Percentiles rank a stretch among this genome's conserved stretches.
Evolutionary conservation across 2,329 filamentous ascomycete genomes (phyloP).

Genomic region (Alternaria sp.): DNA sequence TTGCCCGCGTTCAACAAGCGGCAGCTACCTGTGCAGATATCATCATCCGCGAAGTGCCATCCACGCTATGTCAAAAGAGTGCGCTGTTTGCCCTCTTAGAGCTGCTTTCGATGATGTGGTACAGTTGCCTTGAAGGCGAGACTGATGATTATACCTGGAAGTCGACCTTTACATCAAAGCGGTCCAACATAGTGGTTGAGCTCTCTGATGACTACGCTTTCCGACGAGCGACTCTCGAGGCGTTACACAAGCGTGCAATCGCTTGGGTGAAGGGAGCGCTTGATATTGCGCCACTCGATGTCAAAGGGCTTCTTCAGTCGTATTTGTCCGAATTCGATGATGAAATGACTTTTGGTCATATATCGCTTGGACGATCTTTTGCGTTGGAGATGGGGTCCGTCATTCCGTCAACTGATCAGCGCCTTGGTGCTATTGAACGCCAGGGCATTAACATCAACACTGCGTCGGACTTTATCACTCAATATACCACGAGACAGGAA

Average conservation of each 20-base stretch:
- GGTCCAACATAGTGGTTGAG: constrained; percentile 81
- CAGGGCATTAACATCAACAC: constrained; percentile 82
- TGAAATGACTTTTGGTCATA: constrained; percentile 86
- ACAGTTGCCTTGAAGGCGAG: constrained; percentile 90
- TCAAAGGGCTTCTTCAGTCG: constrained; percentile 94
- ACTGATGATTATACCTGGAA: constrained; percentile 91
- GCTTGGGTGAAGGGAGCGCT: constrained; percentile 82
- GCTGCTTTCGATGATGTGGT: constrained; percentile 92
- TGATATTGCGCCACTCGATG: constrained; percentile 84
- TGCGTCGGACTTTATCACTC: constrained; percentile 92
- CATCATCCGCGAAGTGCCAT: constrained; percentile 84
- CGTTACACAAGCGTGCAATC: constrained; percentile 76
- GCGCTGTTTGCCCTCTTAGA: constrained; percentile 94
- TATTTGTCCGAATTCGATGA: constrained; percentile 96
- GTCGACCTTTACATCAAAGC: constrained; percentile 77
- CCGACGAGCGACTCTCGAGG: constrained; percentile 78
- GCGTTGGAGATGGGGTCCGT: constrained; percentile 89
- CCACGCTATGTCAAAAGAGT: constrained; percentile 84
- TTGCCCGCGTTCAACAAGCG: constrained; percentile 87
- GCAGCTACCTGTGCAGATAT: constrained; percentile 83
- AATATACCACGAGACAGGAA: constrained; percentile 96
- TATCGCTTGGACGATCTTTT: constrained; percentile 91
- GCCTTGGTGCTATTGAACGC: constrained; percentile 78
- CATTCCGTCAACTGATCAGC: constrained; percentile 85
- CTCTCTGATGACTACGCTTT: constrained; percentile 93